Evolutionary conservation across 208 protist species (phyloP), one percentile per base, ranked within the genome.

Genomic region (Trypanosoma caninum): DNA sequence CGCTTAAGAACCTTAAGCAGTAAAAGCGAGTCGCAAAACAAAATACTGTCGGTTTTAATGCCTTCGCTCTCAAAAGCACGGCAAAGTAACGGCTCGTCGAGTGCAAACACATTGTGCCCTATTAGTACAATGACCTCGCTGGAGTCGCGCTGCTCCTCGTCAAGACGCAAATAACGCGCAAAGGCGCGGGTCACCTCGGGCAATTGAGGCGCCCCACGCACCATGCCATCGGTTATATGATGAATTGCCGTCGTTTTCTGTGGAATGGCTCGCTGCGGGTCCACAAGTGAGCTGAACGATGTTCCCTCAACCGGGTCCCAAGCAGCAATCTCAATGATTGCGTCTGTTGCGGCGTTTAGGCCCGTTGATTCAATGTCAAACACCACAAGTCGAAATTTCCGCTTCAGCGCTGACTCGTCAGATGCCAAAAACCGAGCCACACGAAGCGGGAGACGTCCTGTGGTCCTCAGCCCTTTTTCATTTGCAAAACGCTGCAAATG

Each of bases 311-410:
- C 70, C 0, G 89, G 89, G 63, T 96, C 89, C 52, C 75, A 96
- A 25, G 92, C 52, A 22, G 80, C 87, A 41, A 96, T 65, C 44
- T 96, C 89, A 40, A 96, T 77, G 13, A 96, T 87, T 16, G 69
- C 76, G 38, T 96, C 89, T 16, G 83, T 90, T 25, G 70, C 45
- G 1, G 77, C 61, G 60, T 92, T 92, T 23, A 96, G 76, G 25
- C 89, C 89, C 1, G 89, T 96, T 31, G 84, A 91, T 72, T 96
- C 89, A 18, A 96, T 59, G 55, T 96, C 89, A 53, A 92, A 92
- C 18, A 93, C 46, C 6, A 96, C 78, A 10, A 92, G 10, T 42
- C 87, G 70, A 61, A 76, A 89, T 38, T 40, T 69, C 44, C 69
- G 76, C n/a, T 34, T 42, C 41, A 6, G 37, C 7, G 46, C 51